phyloP scores from a whole-genome alignment of 2,329 filamentous ascomycete species.

The Pestalotiopsis sp. region DNA sequence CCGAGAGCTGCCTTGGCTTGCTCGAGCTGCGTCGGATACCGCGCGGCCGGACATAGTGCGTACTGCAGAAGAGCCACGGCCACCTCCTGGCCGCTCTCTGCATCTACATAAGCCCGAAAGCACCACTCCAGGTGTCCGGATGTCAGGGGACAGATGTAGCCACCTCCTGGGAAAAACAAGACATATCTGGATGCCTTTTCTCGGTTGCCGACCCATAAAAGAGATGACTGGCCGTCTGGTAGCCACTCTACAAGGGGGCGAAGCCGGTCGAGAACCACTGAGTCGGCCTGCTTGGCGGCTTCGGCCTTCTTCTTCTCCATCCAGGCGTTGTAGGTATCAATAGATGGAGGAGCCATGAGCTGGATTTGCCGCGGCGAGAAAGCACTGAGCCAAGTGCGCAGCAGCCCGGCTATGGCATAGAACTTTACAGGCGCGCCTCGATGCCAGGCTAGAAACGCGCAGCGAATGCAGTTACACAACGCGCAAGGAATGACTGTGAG shows the following conservation, averaged over 20 bases:
- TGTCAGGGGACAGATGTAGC: conserved; percentile 14
- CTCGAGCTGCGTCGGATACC: conserved; percentile 33
- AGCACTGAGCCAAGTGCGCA: conserved; percentile 15
- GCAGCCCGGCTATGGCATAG: conserved; percentile 16
- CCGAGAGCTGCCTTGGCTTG: conserved; percentile 35
- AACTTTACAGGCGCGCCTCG: conserved; percentile 20
- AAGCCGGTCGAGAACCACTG: conserved; percentile 13
- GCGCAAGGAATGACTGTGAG: conserved; percentile 23
- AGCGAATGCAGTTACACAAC: conserved; percentile 23
- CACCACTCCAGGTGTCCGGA: conserved; percentile 17
- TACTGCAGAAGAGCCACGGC: conserved; percentile 38
- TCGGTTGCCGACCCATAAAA: conserved; percentile 17
- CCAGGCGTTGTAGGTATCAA: conserved; percentile 12
- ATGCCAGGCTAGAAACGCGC: conserved; percentile 15
- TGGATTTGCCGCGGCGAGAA: conserved; percentile 16
- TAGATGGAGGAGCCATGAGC: conserved; percentile 4
- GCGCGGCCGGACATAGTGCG: conserved; percentile 31
- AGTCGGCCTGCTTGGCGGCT: neutral
- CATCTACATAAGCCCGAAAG: conserved; percentile 14
- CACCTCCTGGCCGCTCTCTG: conserved; percentile 19
- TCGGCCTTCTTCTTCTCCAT: neutral
- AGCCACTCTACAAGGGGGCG: conserved; percentile 14
- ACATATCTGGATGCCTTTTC: conserved; percentile 13
- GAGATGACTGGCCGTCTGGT: conserved; percentile 10
- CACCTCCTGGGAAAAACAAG: conserved; percentile 16